These are phyloP conservation scores for Coprinellus micaceus DNA, from an alignment of 768 basidiomycete genomes.

Conservation along the genomic window DNA sequence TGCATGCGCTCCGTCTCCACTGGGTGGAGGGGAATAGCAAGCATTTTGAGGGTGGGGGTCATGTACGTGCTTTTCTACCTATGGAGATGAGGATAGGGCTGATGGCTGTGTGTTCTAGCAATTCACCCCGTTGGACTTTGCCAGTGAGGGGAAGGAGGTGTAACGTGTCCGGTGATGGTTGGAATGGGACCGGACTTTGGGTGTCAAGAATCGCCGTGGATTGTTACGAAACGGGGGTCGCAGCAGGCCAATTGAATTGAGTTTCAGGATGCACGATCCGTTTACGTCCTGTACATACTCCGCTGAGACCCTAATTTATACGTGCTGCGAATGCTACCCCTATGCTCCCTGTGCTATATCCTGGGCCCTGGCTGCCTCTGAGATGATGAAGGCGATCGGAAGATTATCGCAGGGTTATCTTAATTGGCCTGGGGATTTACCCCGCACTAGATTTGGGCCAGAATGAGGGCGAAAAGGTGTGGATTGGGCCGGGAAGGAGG, in stretches of 20 bases:
- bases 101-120: constrained; percentile 31
- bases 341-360: too few species aligned
- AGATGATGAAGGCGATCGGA: too few species aligned
- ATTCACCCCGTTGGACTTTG: constrained; percentile 49
- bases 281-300: too few species aligned
- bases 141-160: constrained; percentile 32
- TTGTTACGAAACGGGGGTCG: constrained; percentile 4
- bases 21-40: constrained; percentile 99
- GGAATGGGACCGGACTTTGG: background rate
- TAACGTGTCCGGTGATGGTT: background rate
- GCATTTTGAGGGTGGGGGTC: constrained; percentile 86
- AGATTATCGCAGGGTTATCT: constrained; percentile 3
- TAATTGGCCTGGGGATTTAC: background rate
- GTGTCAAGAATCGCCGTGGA: background rate
- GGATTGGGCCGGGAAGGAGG: background rate
- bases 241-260: too few species aligned
- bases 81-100: constrained; percentile 17
- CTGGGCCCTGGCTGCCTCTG: too few species aligned
- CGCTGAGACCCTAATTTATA: too few species aligned
- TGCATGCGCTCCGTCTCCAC: constrained; percentile 93
- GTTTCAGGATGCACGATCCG: too few species aligned
- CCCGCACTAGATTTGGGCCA: background rate
- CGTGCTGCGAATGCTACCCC: too few species aligned
- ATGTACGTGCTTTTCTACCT: constrained; percentile 54
- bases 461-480: background rate